phyloP scores from a whole-genome alignment of 345 rosid genomes.

The Anastatica hierochuntica region DNA sequence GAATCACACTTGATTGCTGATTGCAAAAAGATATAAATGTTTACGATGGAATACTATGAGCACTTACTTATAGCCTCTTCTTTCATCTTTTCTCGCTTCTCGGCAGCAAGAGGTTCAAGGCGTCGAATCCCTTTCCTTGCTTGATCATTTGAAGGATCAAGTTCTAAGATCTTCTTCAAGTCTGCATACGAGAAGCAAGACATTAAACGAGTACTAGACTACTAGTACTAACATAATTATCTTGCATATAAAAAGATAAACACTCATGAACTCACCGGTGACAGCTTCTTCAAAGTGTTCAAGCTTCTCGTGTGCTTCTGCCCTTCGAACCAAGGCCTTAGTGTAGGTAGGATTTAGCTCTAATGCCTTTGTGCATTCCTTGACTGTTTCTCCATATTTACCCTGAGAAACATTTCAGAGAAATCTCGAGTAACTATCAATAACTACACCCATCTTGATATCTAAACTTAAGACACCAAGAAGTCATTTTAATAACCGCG shows the following conservation, averaged over 20 bases:
- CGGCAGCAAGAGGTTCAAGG: slow-evolving; percentile 69
- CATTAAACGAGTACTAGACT: no score
- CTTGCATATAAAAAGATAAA: no score
- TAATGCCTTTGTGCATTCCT: slow-evolving; percentile 66
- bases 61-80: slow-evolving; percentile 91
- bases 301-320: slow-evolving; percentile 79
- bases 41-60: no score
- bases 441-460: background rate
- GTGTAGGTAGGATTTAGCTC: slow-evolving; percentile 58
- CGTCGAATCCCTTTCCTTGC: slow-evolving; percentile 49
- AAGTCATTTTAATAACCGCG: no score
- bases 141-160: slow-evolving; percentile 63
- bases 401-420: no score
- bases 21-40: background rate
- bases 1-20: no score
- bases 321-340: slow-evolving; percentile 60
- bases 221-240: no score
- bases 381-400: slow-evolving; percentile 58
- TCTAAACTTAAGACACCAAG: background rate
- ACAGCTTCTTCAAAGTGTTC: slow-evolving; percentile 74
- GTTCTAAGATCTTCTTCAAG: slow-evolving; percentile 64
- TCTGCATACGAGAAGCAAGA: no score
- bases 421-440: no score
- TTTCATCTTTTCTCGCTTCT: slow-evolving; percentile 81
- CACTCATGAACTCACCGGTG: slow-evolving; percentile 50